A percentile compares a stretch with the other conserved stretches of the same genome.
Evolutionary conservation across 108 stramenopile genomes (phyloP).

Genomic region (Epithemia pelagica): DNA sequence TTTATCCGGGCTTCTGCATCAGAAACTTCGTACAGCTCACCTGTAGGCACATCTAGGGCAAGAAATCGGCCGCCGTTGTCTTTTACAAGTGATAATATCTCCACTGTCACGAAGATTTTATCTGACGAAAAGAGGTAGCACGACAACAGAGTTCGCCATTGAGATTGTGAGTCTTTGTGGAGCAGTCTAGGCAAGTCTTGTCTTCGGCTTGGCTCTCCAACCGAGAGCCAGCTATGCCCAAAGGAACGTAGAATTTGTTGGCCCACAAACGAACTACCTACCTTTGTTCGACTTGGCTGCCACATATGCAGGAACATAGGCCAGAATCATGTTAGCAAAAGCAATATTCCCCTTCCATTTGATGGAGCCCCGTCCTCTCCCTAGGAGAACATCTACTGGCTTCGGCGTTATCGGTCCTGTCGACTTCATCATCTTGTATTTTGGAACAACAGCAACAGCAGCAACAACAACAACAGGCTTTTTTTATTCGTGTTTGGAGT

Average conservation of each 20-base stretch:
- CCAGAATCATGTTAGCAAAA: not conserved
- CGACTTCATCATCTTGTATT: too few species aligned
- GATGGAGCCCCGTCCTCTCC: not conserved
- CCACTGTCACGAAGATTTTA: not conserved
- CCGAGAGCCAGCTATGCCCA: too few species aligned
- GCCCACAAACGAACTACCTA: too few species aligned
- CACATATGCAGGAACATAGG: not conserved
- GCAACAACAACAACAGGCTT: too few species aligned
- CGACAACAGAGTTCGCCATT: too few species aligned
- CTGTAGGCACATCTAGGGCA: not conserved
- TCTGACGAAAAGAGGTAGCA: too few species aligned
- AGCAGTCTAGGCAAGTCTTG: too few species aligned
- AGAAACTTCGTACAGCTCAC: not conserved
- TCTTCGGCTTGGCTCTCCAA: too few species aligned
- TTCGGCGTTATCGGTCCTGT: not conserved
- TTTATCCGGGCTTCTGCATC: not conserved
- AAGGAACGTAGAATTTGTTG: too few species aligned
- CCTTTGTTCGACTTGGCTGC: not conserved
- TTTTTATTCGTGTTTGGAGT: too few species aligned
- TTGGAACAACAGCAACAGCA: too few species aligned
- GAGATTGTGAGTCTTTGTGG: too few species aligned
- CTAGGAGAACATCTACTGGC: not conserved
- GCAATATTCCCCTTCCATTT: not conserved
- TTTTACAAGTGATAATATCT: not conserved
- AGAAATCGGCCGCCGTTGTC: not conserved